Percentiles rank a stretch among this genome's conserved stretches.
Evolutionary conservation across 805 yeast genomes (phyloP).

Genomic region (Priceomyces castillae): DNA sequence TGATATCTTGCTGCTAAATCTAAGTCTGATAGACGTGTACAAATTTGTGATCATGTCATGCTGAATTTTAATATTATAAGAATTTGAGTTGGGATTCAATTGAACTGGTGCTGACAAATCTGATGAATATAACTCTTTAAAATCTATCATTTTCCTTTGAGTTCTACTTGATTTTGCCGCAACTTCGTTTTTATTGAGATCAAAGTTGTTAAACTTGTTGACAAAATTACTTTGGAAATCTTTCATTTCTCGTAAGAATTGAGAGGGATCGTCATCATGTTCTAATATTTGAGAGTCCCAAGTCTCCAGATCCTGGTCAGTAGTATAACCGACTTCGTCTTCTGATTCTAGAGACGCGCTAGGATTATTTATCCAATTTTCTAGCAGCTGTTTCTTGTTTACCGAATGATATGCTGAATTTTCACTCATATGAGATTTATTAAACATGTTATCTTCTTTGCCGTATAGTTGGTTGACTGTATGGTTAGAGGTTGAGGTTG

Average conservation of each 20-base stretch:
- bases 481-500: too few relatives aligned
- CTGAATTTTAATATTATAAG: slow-evolving; percentile 30
- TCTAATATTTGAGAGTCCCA: slow-evolving; percentile 2
- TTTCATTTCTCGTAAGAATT: slow-evolving; percentile 20
- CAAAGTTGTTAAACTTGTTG: slow-evolving; percentile 14
- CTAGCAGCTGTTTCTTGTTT: too few relatives aligned
- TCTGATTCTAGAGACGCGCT: too few relatives aligned
- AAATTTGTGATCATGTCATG: slow-evolving; percentile 36
- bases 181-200: slow-evolving; percentile 3
- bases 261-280: slow-evolving; percentile 11
- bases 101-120: slow-evolving; percentile 1
- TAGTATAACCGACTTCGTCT: too few relatives aligned
- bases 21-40: slow-evolving; percentile 34
- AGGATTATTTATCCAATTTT: too few relatives aligned
- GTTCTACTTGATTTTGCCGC: slow-evolving; percentile 22
- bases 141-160: slow-evolving; percentile 35
- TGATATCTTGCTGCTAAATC: slow-evolving; percentile 22
- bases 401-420: too few relatives aligned
- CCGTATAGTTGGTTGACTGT: too few relatives aligned
- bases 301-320: neutral
- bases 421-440: too few relatives aligned
- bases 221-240: slow-evolving; percentile 32
- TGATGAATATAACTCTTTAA: slow-evolving; percentile 19
- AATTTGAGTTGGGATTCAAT: slow-evolving; percentile 2
- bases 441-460: too few relatives aligned